phyloP scores from a whole-genome alignment of 2,329 filamentous ascomycete species.

The Escovopsis sp. region DNA sequence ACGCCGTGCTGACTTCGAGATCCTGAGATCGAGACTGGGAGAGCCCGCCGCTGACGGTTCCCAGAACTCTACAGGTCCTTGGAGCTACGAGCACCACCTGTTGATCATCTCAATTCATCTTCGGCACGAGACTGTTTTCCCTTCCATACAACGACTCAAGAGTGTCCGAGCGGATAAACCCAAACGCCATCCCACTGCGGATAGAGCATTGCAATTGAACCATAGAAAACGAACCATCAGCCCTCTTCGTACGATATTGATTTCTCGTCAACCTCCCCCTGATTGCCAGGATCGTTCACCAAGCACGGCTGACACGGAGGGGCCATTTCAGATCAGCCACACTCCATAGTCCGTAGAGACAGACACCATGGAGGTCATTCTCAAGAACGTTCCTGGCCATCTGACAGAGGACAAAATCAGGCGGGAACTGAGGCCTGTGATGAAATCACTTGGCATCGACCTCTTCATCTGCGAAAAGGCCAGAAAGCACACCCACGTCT shows the following conservation, averaged over 20 bases:
- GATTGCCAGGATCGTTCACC: too few species aligned
- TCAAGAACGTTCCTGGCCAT: conserved; percentile 27
- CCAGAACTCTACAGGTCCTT: too few species aligned
- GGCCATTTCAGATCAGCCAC: neutral
- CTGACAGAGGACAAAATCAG: conserved; percentile 24
- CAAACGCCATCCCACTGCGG: neutral
- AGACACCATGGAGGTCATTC: conserved; percentile 30
- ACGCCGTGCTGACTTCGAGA: too few species aligned
- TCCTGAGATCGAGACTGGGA: too few species aligned
- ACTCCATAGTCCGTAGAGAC: neutral
- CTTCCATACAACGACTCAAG: too few species aligned
- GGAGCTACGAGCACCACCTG: too few species aligned
- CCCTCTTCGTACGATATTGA: too few species aligned
- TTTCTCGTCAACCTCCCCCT: neutral
- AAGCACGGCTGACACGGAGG: too few species aligned
- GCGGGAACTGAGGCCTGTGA: conserved; percentile 23
- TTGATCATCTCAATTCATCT: too few species aligned
- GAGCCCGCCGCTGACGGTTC: too few species aligned
- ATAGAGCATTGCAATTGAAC: neutral
- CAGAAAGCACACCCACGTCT: conserved; percentile 18
- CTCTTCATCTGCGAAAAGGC: conserved; percentile 31
- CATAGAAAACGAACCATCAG: neutral
- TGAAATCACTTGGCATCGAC: conserved; percentile 25
- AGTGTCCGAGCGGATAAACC: too few species aligned
- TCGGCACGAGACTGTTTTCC: too few species aligned